A percentile compares a stretch with the other conserved stretches of the same genome.
Evolutionary conservation across 441 rosid species (phyloP).

Genomic region (Pelargonium fulgidum): DNA sequence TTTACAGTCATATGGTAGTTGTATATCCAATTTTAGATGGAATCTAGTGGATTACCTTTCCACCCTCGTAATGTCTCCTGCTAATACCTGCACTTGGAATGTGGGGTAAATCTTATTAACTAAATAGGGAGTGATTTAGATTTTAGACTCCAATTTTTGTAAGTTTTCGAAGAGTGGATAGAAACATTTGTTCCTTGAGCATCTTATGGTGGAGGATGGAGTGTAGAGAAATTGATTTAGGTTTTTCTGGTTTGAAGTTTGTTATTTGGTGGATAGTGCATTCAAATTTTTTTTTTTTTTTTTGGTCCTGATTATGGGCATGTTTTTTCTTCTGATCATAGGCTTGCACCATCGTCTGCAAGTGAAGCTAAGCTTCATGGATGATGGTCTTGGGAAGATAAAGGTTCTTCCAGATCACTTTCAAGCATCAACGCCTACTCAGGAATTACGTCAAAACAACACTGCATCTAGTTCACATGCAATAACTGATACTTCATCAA

Average conservation of each 20-base stretch:
- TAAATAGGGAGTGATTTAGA: too few relatives aligned
- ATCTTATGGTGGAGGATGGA: too few relatives aligned
- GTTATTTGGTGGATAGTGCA: background rate
- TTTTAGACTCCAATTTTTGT: too few relatives aligned
- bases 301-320: slow-evolving; percentile 8
- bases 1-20: background rate
- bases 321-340: slow-evolving; percentile 15
- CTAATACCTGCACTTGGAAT: too few relatives aligned
- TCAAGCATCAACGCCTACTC: slow-evolving; percentile 39
- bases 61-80: too few relatives aligned
- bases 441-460: slow-evolving; percentile 28
- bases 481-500: slow-evolving; percentile 26
- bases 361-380: slow-evolving; percentile 49
- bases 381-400: slow-evolving; percentile 51
- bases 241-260: background rate
- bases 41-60: too few relatives aligned
- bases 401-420: slow-evolving; percentile 66
- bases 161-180: too few relatives aligned
- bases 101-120: too few relatives aligned
- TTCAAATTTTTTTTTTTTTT: background rate
- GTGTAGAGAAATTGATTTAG: too few relatives aligned
- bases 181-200: too few relatives aligned
- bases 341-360: slow-evolving; percentile 16
- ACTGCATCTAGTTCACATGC: slow-evolving; percentile 40
- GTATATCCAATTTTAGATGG: background rate